Conservation (phyloP, 2,329 filamentous ascomycete genomes). For the Ascochyta lentis region DNA sequence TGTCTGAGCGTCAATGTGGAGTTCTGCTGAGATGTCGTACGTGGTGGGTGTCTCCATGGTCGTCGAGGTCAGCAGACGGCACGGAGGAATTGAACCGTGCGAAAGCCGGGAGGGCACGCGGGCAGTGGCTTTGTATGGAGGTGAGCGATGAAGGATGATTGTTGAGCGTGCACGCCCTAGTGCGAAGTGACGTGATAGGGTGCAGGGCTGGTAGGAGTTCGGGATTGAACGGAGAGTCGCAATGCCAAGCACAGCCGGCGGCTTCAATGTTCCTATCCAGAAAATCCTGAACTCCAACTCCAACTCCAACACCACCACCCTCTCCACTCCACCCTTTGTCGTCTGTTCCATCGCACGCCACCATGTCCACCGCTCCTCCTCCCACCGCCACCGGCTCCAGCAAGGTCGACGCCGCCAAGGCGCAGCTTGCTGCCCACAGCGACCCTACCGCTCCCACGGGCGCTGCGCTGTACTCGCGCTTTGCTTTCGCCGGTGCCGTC, state of each 20-base stretch:
- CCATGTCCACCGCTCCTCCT: slow-evolving; percentile 48
- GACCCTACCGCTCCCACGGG: slow-evolving; percentile 65
- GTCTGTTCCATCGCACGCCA: slow-evolving; percentile 18
- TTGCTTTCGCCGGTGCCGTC: slow-evolving; percentile 95
- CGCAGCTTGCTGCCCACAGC: slow-evolving; percentile 51
- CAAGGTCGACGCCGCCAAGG: slow-evolving; percentile 62
- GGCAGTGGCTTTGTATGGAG: neutral
- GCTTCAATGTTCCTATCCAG: slow-evolving; percentile 19
- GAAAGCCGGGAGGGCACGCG: neutral
- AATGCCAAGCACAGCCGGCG: too few relatives aligned
- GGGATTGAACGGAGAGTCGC: neutral
- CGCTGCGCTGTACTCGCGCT: slow-evolving; percentile 85
- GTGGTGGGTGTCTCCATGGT: slow-evolving; percentile 11
- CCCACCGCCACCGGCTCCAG: slow-evolving; percentile 58
- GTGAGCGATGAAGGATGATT: slow-evolving; percentile 16
- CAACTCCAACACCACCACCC: slow-evolving; percentile 24
- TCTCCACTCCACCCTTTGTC: slow-evolving; percentile 39
- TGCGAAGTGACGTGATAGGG: slow-evolving; percentile 16
- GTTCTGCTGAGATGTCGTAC: neutral
- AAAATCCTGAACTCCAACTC: slow-evolving; percentile 8
- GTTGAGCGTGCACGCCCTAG: slow-evolving; percentile 18
- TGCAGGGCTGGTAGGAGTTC: slow-evolving; percentile 12
- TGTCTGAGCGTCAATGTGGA: neutral
- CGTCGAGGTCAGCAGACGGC: neutral
- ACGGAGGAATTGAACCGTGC: neutral